These are phyloP conservation scores for Phytophthora sojae DNA, from an alignment of 352 stramenopile genomes.

Conservation along the genomic window DNA sequence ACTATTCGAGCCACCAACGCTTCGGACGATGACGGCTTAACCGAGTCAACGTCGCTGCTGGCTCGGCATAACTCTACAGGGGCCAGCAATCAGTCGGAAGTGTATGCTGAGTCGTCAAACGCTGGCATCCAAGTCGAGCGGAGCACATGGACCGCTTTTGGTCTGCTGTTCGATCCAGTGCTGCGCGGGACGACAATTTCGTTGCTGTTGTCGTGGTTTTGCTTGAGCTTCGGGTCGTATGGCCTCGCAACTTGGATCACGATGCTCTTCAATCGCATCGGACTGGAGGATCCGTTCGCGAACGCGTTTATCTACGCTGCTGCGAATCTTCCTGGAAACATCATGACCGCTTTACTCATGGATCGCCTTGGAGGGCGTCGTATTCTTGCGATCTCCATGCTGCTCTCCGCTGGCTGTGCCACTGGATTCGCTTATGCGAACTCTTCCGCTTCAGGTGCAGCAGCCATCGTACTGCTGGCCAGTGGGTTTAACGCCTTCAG, in stretches of 20 bases:
- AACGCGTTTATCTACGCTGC: constrained; percentile 94
- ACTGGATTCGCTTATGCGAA: constrained; percentile 81
- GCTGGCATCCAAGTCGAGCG: constrained; percentile 27
- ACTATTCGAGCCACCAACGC: constrained; percentile 59
- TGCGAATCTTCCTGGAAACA: constrained; percentile 92
- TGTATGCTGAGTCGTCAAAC: constrained; percentile 7
- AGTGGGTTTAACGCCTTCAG: constrained; percentile 93
- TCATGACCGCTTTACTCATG: constrained; percentile 81
- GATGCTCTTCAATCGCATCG: constrained; percentile 91
- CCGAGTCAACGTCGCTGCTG: constrained; percentile 24
- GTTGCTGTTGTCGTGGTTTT: constrained; percentile 75
- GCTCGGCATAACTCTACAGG: background rate
- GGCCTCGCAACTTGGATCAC: constrained; percentile 95
- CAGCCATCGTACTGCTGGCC: constrained; percentile 80
- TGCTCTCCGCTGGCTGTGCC: constrained; percentile 68
- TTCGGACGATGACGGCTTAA: constrained; percentile 2
- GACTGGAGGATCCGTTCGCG: constrained; percentile 89
- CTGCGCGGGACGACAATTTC: constrained; percentile 69
- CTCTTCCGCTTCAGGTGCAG: constrained; percentile 38
- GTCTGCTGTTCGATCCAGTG: constrained; percentile 62
- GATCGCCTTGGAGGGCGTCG: constrained; percentile 68
- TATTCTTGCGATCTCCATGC: constrained; percentile 81
- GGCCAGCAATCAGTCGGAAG: constrained; percentile 12
- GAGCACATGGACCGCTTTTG: constrained; percentile 38
- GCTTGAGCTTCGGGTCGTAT: constrained; percentile 89